These are phyloP conservation scores for Gentiana macrophylla DNA, from an alignment of 257 asterid species.

Conservation along the genomic window DNA sequence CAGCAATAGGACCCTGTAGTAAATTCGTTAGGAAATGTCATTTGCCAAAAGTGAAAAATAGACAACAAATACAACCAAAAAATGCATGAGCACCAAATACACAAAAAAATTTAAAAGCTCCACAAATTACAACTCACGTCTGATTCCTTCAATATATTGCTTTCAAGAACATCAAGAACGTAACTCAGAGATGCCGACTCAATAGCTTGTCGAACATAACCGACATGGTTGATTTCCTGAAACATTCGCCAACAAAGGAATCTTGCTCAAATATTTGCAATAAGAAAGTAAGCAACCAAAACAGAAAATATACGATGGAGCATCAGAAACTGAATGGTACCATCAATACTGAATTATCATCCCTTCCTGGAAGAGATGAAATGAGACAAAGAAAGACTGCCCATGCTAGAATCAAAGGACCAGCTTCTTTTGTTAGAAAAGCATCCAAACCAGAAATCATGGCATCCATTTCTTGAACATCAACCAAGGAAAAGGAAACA, in stretches of 20 bases:
- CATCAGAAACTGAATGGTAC: conserved; percentile 30
- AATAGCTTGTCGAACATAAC: conserved; percentile 88
- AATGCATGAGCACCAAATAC: conserved; percentile 2
- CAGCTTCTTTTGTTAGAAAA: conserved; percentile 64
- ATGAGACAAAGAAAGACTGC: conserved; percentile 86
- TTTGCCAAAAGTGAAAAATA: neutral
- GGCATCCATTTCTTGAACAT: conserved; percentile 66
- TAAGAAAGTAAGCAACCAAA: neutral
- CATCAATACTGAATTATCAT: conserved; percentile 45
- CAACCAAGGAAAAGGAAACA: conserved; percentile 57
- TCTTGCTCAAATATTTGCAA: conserved; percentile 8
- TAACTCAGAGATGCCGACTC: conserved; percentile 65
- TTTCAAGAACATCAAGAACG: conserved; percentile 68
- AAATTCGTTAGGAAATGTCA: conserved; percentile 3
- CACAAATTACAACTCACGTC: conserved; percentile 49
- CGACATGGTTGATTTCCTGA: conserved; percentile 84
- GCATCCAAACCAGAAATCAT: conserved; percentile 43
- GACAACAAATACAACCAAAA: conserved; percentile 3
- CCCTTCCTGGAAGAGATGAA: conserved; percentile 75
- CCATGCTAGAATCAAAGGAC: conserved; percentile 90
- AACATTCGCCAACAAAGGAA: conserved; percentile 12
- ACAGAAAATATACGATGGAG: conserved; percentile 9
- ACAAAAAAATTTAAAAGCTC: conserved; percentile 5
- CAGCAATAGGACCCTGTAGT: conserved; percentile 65
- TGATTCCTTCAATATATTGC: conserved; percentile 55